Evolutionary conservation across 306 rosid genomes (phyloP), one percentile per base, ranked within the genome.

Genomic region (Heteromeles arbutifolia): DNA sequence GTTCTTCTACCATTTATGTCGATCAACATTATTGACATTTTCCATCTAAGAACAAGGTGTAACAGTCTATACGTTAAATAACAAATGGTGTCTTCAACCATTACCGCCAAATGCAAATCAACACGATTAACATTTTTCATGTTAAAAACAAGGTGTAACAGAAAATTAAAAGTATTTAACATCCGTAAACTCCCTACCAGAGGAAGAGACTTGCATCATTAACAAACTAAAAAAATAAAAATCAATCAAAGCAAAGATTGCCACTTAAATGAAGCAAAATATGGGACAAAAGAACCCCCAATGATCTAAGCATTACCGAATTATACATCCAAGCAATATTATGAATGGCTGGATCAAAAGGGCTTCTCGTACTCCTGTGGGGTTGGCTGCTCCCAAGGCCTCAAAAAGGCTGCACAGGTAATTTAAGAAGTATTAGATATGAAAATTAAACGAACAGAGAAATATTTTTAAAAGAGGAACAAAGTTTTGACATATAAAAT

Each of bases 341-440:
- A 34, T 59, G 11, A 76, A 73, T 68, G 70, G 72, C 62, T 6
- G 66, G 44, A 76, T 92, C 89, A 88, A 58, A 90, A 90, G 63
- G 90, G 97, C 83, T 92, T 92, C 82, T 70, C 93, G 70, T 81
- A 92, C 67, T 88, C 97, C 86, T 88, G 96, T 4, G 90, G 69
- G 48, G 93, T 90, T 29, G 89, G 93, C 83, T 84, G 96, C 88
- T 92, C 96, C 97, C 97, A 92, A 24, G 88, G 82, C 41, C 87
- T 86, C 76, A 84, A 72, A 86, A 85, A 92, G 76, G 96, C 96
- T 92, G 64, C 73, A 78, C 58, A 78, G 10, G 15, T 62, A 29
- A 64, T 73, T 68, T 31, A 28, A 69, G 17, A 71, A 71, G 77
- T 75, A 74, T 54, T 68, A 83, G 77, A 61, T 63, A 67, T 41